Percentiles rank a stretch among this genome's conserved stretches.
phyloP scores from a whole-genome alignment of 1,139 yeast species.

The Candida neerlandica region DNA sequence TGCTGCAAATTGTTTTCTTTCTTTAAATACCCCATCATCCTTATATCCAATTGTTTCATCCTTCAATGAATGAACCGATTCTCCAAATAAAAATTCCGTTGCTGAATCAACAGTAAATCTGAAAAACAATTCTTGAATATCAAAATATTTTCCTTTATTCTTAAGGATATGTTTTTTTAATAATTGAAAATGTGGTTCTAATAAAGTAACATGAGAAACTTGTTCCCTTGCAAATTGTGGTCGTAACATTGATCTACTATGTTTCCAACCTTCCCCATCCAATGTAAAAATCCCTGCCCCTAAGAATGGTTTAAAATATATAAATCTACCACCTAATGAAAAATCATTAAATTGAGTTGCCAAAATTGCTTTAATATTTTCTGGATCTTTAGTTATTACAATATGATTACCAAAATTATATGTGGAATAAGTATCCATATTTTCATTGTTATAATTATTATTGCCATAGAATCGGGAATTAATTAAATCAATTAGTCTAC shows the following conservation, averaged over 20 bases:
- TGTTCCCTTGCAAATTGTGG: constrained; percentile 58
- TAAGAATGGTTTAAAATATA: constrained; percentile 41
- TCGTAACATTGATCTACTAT: constrained; percentile 53
- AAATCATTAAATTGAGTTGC: constrained; percentile 51
- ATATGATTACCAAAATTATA: constrained; percentile 20
- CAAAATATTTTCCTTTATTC: constrained; percentile 28
- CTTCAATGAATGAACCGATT: constrained; percentile 31
- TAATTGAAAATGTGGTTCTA: constrained; percentile 46
- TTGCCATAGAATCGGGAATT: constrained; percentile 4
- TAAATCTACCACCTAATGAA: constrained; percentile 46
- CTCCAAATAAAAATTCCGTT: constrained; percentile 45
- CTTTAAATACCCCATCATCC: constrained; percentile 20
- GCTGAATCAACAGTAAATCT: constrained; percentile 44
- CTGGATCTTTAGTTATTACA: constrained; percentile 26
- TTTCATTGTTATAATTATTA: too few species aligned
- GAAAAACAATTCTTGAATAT: constrained; percentile 39
- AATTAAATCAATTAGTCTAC: constrained; percentile 14
- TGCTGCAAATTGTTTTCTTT: constrained; percentile 26
- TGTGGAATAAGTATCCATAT: constrained; percentile 4
- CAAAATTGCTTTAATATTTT: constrained; percentile 36
- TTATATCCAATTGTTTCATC: constrained; percentile 31
- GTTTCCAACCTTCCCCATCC: constrained; percentile 58
- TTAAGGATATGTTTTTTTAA: constrained; percentile 34
- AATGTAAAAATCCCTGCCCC: constrained; percentile 61
- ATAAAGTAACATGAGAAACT: constrained; percentile 46